phyloP scores from a whole-genome alignment of 176 grass and related monocot species.

The Elymus sibiricus region DNA sequence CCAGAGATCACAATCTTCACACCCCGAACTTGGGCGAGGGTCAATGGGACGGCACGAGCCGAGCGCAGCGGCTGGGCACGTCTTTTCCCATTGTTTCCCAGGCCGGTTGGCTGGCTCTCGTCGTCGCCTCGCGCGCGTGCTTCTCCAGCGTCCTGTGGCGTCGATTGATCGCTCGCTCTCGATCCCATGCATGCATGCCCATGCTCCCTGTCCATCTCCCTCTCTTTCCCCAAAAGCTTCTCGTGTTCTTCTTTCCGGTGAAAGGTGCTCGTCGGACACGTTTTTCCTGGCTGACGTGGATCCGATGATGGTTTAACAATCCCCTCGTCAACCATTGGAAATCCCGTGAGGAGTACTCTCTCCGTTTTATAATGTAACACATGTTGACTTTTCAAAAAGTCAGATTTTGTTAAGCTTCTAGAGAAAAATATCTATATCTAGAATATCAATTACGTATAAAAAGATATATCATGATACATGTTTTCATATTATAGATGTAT shows the following conservation, averaged over 20 bases:
- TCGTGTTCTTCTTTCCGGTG: neutral
- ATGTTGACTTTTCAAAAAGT: too few relatives aligned
- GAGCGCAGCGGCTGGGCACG: neutral
- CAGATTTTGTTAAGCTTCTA: too few relatives aligned
- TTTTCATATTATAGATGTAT: too few relatives aligned
- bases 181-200: neutral
- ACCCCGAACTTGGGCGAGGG: neutral
- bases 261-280: neutral
- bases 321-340: neutral
- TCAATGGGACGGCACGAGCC: conserved; percentile 15
- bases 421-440: too few relatives aligned
- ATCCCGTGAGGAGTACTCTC: too few relatives aligned
- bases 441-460: too few relatives aligned
- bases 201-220: neutral
- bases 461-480: too few relatives aligned
- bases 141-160: conserved; percentile 8
- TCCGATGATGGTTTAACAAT: neutral
- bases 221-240: neutral
- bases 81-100: conserved; percentile 22
- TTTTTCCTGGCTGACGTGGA: neutral
- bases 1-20: conserved; percentile 21
- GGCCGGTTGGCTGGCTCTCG: neutral
- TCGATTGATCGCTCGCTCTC: neutral
- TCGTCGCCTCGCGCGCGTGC: conserved; percentile 1
- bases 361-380: too few relatives aligned